A percentile compares a stretch with the other conserved stretches of the same genome.
Evolutionary conservation across 2,329 filamentous ascomycete species (phyloP).

Genomic region (Alternaria sp.): DNA sequence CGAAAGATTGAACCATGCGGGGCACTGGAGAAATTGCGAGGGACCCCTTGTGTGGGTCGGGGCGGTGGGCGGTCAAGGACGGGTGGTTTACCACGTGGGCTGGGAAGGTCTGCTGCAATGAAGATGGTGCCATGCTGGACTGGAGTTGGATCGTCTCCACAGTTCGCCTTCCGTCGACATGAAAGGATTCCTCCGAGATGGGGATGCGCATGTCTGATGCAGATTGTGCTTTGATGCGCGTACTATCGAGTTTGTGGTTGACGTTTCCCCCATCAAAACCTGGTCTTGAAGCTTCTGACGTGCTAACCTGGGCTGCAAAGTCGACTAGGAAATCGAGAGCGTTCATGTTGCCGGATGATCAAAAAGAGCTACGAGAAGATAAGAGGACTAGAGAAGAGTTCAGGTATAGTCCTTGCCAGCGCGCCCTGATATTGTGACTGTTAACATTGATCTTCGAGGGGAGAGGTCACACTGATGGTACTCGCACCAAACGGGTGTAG

Average conservation of each 20-base stretch:
- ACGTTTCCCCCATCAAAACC: background rate
- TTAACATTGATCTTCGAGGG: background rate
- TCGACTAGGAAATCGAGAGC: conserved; percentile 25
- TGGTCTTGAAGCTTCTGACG: background rate
- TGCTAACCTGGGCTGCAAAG: conserved; percentile 12
- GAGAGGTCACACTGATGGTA: background rate
- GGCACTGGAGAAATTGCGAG: background rate
- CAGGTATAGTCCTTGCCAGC: background rate
- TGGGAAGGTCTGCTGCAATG: background rate
- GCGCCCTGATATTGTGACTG: background rate
- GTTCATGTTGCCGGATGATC: conserved; percentile 11
- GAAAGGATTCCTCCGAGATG: background rate
- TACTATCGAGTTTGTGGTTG: background rate
- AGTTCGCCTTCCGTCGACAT: background rate
- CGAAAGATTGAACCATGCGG: background rate
- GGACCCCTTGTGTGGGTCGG: background rate
- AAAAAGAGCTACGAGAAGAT: background rate
- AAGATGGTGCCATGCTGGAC: background rate
- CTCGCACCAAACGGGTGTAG: conserved; percentile 9
- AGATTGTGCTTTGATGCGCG: background rate
- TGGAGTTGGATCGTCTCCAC: background rate
- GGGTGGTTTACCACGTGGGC: background rate
- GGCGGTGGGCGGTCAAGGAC: background rate
- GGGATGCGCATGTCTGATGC: background rate
- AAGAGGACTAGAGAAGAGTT: background rate